Conservation (phyloP, 805 yeast genomes). For the Vanderwaltozyma verrucispora region DNA sequence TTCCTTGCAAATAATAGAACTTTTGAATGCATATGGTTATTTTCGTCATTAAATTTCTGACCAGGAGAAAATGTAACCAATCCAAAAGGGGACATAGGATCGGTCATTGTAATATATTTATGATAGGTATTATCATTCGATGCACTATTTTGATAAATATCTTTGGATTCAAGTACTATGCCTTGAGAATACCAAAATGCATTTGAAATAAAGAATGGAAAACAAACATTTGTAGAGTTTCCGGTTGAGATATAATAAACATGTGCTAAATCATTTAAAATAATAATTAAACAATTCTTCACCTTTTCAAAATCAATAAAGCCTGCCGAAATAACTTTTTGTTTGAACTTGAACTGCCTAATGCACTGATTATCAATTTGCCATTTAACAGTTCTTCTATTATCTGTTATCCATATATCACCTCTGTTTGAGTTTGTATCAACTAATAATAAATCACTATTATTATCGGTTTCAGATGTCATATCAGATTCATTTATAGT, state of each 20-base stretch:
- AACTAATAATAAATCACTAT: background rate
- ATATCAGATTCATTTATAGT: no score
- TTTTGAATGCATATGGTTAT: constrained; percentile 5
- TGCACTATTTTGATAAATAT: constrained; percentile 2
- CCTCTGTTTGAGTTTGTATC: constrained; percentile 5
- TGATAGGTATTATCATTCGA: constrained; percentile 5
- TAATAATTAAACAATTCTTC: constrained; percentile 42
- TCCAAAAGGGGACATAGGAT: constrained; percentile 68
- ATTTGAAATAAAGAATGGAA: constrained; percentile 55
- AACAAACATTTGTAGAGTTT: constrained; percentile 44
- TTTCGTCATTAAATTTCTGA: constrained; percentile 35
- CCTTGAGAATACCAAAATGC: constrained; percentile 65
- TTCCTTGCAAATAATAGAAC: constrained; percentile 20
- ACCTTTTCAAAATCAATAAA: constrained; percentile 41
- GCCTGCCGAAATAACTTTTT: constrained; percentile 45
- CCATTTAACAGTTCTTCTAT: constrained; percentile 30
- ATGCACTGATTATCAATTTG: constrained; percentile 24
- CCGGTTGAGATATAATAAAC: constrained; percentile 51
- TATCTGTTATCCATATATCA: constrained; percentile 25
- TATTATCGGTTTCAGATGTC: no score
- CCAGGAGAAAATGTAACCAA: constrained; percentile 56
- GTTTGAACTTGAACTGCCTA: constrained; percentile 33
- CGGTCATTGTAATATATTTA: constrained; percentile 55
- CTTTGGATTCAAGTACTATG: constrained; percentile 46
- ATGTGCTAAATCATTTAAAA: constrained; percentile 49